phyloP scores from a whole-genome alignment of 1,284 basidiomycete genomes.

The Ganoderma sinense region DNA sequence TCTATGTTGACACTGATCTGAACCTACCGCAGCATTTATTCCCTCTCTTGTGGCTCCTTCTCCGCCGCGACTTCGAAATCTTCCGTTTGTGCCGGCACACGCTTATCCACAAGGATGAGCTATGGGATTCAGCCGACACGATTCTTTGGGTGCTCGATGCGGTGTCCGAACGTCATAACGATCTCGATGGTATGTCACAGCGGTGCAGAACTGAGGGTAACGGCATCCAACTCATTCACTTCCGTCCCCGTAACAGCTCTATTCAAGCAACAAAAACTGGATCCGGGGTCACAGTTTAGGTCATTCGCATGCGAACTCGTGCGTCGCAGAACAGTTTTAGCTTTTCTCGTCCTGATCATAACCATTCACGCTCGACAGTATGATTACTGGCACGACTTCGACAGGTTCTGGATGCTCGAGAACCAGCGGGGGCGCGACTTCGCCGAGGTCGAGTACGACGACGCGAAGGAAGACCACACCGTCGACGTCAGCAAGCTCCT shows the following conservation, averaged over 20 bases:
- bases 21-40: conserved; percentile 30
- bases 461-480: not conserved
- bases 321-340: conserved; percentile 4
- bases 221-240: too few species aligned
- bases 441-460: conserved; percentile 7
- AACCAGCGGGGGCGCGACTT: conserved; percentile 4
- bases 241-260: conserved; percentile 38
- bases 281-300: conserved; percentile 36
- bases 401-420: conserved; percentile 10
- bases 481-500: not conserved
- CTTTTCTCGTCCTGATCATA: not conserved
- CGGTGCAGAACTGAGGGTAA: too few species aligned
- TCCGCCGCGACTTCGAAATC: conserved; percentile 35
- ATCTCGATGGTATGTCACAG: conserved; percentile 31
- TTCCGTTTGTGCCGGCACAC: conserved; percentile 29
- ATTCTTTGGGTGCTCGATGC: conserved; percentile 34
- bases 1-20: conserved; percentile 7
- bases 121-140: conserved; percentile 34
- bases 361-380: conserved; percentile 9
- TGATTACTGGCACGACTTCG: conserved; percentile 20
- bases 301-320: conserved; percentile 39
- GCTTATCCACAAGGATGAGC: conserved; percentile 34
- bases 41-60: conserved; percentile 34
- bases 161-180: conserved; percentile 27
- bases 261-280: conserved; percentile 41